Percentiles rank a stretch among this genome's conserved stretches.
Conservation (phyloP, 176 grass and related monocot species). For the Triticum dicoccoides region DNA sequence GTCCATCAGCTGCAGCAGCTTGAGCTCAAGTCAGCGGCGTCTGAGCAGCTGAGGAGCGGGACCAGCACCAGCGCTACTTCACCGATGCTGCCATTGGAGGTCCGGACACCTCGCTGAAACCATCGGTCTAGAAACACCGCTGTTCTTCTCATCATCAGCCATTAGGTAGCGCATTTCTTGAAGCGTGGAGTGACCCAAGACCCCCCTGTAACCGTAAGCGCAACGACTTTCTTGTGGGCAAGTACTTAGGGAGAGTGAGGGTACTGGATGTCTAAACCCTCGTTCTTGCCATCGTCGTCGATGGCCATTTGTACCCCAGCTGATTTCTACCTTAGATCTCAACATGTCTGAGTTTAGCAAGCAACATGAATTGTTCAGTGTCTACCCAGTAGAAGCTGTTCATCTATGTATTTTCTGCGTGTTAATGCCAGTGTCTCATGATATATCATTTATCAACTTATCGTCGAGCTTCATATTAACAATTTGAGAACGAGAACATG, state of each 20-base stretch:
- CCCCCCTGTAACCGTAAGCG: constrained; percentile 5
- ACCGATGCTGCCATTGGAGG: constrained; percentile 89
- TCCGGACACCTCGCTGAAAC: constrained; percentile 63
- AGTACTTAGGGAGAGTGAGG: neutral
- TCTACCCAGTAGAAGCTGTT: neutral
- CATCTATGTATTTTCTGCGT: neutral
- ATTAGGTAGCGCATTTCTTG: neutral
- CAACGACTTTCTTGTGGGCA: constrained; percentile 4
- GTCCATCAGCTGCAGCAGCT: constrained; percentile 93
- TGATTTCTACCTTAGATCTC: neutral
- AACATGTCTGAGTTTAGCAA: neutral
- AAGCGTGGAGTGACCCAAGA: constrained; percentile 2
- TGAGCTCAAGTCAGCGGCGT: constrained; percentile 62
- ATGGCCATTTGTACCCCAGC: constrained; percentile 5
- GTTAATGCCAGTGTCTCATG: too few relatives aligned
- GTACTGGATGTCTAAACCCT: neutral
- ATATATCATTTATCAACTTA: too few relatives aligned
- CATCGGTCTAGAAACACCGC: neutral
- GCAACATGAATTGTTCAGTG: neutral
- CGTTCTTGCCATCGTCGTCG: neutral
- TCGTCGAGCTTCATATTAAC: neutral
- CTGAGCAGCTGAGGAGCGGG: constrained; percentile 68
- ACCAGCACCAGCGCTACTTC: constrained; percentile 89
- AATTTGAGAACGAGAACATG: neutral
- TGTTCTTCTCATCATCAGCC: neutral